Conservation (phyloP, 345 rosid species). For the Cardamine occulta region DNA sequence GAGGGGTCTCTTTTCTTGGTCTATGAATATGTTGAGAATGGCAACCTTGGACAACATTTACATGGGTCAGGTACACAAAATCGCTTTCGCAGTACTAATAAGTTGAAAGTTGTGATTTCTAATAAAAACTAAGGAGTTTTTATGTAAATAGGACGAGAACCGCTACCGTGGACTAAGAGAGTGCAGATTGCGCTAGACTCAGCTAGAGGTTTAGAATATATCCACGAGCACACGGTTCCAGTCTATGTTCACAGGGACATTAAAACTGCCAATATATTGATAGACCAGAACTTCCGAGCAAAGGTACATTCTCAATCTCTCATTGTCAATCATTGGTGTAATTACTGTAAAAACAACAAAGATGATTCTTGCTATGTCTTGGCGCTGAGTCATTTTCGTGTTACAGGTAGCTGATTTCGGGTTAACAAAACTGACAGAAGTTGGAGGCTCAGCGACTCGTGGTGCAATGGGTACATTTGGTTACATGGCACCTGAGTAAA, state of each 20-base stretch:
- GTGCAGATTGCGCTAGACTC: constrained; percentile 98
- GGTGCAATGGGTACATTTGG: constrained; percentile 97
- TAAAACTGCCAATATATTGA: constrained; percentile 92
- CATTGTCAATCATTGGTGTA: background rate
- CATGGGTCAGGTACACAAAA: constrained; percentile 69
- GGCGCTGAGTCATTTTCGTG: background rate
- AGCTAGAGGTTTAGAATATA: constrained; percentile 97
- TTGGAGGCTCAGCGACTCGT: constrained; percentile 73
- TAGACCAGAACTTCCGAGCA: constrained; percentile 81
- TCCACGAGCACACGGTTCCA: constrained; percentile 98
- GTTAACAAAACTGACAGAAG: constrained; percentile 82
- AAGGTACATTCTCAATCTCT: constrained; percentile 56
- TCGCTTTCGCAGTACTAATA: background rate
- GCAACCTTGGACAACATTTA: constrained; percentile 90
- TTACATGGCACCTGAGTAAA: constrained; percentile 99
- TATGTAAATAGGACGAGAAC: constrained; percentile 64
- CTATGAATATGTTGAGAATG: constrained; percentile 89
- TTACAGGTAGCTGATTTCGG: constrained; percentile 97
- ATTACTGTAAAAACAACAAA: background rate
- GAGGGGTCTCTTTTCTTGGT: constrained; percentile 92
- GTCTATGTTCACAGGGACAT: constrained; percentile 96
- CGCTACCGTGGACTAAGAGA: constrained; percentile 79
- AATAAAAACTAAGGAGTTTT: background rate
- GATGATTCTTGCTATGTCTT: background rate
- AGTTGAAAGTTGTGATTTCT: background rate